Conservation (phyloP, 2,329 filamentous ascomycete genomes). For the Fusarium verticillioides region DNA sequence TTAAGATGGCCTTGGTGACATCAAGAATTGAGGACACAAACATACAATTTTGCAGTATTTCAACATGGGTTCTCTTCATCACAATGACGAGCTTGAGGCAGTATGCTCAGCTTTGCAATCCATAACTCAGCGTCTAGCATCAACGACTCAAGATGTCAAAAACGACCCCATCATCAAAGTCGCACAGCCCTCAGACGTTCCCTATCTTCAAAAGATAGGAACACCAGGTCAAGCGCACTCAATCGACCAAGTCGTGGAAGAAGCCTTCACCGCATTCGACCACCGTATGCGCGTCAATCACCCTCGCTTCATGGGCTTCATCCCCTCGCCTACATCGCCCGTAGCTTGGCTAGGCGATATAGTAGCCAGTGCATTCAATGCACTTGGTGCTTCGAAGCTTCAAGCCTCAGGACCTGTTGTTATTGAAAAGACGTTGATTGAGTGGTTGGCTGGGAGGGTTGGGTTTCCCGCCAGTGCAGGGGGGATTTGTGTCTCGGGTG, state of each 20-base stretch:
- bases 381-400: conserved; percentile 30
- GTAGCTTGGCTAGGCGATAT: conserved; percentile 41
- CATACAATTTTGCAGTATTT: too few relatives aligned
- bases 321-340: conserved; percentile 37
- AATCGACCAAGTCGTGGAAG: conserved; percentile 20
- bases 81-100: conserved; percentile 7
- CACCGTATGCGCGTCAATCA: conserved; percentile 30
- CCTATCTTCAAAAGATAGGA: conserved; percentile 12
- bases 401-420: conserved; percentile 39
- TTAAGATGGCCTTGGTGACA: neutral
- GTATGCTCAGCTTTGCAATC: conserved; percentile 15
- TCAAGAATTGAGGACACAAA: neutral
- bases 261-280: conserved; percentile 18
- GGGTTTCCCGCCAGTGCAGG: conserved; percentile 34
- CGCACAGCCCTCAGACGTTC: conserved; percentile 17
- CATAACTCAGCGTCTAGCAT: neutral
- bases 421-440: conserved; percentile 40
- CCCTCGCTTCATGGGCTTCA: conserved; percentile 37
- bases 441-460: conserved; percentile 33
- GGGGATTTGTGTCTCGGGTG: conserved; percentile 41
- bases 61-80: neutral
- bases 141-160: conserved; percentile 14
- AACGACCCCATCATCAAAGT: conserved; percentile 27
- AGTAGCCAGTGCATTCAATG: conserved; percentile 36
- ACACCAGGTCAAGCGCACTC: conserved; percentile 13